These are phyloP conservation scores for Mrakia blollopis DNA, from an alignment of 768 basidiomycete species.

Conservation along the genomic window DNA sequence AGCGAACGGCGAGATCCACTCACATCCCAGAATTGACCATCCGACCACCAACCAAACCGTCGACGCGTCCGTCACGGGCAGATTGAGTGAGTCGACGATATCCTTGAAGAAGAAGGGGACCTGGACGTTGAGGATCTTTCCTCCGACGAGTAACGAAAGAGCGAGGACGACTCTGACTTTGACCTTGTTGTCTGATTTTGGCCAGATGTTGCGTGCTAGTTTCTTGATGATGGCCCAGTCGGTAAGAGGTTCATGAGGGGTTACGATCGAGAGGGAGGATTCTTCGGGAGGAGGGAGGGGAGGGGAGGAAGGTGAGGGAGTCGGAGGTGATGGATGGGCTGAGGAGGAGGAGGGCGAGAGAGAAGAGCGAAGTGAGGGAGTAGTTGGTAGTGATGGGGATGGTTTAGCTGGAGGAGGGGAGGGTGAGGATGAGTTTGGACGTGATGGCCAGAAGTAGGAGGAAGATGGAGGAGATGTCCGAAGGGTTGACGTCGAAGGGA, in stretches of 20 bases:
- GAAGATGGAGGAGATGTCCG: slow-evolving; percentile 11
- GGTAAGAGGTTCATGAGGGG: not conserved
- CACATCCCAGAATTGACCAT: slow-evolving; percentile 85
- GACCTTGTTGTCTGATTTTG: slow-evolving; percentile 65
- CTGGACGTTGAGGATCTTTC: slow-evolving; percentile 94
- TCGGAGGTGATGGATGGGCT: not conserved
- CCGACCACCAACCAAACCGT: slow-evolving; percentile 91
- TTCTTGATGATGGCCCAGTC: slow-evolving; percentile 84
- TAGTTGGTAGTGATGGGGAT: not conserved
- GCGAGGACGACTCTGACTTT: slow-evolving; percentile 77
- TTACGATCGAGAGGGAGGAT: not conserved
- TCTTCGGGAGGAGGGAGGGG: not conserved
- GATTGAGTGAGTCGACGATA: slow-evolving; percentile 82
- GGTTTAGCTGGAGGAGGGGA: not conserved
- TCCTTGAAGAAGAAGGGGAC: slow-evolving; percentile 94
- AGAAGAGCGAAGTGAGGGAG: not conserved
- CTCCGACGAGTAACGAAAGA: slow-evolving; percentile 68
- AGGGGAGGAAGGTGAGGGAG: not conserved
- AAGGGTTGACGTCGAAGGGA: not conserved
- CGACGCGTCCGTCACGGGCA: slow-evolving; percentile 64
- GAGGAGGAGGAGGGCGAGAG: not conserved
- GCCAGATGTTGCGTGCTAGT: slow-evolving; percentile 89
- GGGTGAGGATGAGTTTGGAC: not conserved
- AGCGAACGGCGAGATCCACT: slow-evolving; percentile 39
- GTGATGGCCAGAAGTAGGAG: not conserved